Conservation (phyloP, 805 yeast genomes). For the Starmerella kuoi region DNA sequence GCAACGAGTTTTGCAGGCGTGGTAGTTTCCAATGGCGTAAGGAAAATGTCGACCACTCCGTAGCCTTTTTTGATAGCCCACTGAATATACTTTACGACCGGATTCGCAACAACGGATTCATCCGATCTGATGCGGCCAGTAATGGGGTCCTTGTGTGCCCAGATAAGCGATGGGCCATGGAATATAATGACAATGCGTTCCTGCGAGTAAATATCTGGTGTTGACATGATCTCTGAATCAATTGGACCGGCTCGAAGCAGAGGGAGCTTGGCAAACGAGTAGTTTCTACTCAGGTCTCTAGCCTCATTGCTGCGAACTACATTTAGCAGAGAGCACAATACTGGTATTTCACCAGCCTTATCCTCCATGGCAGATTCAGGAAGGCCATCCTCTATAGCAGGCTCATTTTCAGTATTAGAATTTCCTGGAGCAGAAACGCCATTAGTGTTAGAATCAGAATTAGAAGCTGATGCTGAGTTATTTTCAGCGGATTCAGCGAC, state of each 20-base stretch:
- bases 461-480: not conserved
- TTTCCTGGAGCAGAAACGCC: not conserved
- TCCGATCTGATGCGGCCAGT: slow-evolving; percentile 66
- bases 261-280: slow-evolving; percentile 58
- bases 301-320: slow-evolving; percentile 67
- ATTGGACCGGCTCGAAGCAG: slow-evolving; percentile 37
- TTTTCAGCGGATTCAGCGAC: not conserved
- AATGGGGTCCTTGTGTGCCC: slow-evolving; percentile 71
- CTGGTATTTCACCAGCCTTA: not conserved
- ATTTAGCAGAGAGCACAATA: slow-evolving; percentile 39
- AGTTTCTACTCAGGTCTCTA: slow-evolving; percentile 37
- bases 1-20: slow-evolving; percentile 35
- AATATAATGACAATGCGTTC: slow-evolving; percentile 57
- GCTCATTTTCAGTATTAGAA: not conserved
- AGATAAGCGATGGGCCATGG: slow-evolving; percentile 85
- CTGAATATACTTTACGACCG: slow-evolving; percentile 54
- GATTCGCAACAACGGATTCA: slow-evolving; percentile 63
- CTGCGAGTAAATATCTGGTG: slow-evolving; percentile 48
- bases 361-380: not conserved
- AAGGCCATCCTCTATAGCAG: not conserved
- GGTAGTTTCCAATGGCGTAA: slow-evolving; percentile 15
- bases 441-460: not conserved
- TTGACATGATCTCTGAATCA: slow-evolving; percentile 57
- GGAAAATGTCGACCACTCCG: slow-evolving; percentile 64
- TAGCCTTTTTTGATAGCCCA: slow-evolving; percentile 51